Percentiles rank a stretch among this genome's conserved stretches.
These are phyloP conservation scores for Yarrowia sp. DNA, from an alignment of 805 yeast species.

Conservation along the genomic window DNA sequence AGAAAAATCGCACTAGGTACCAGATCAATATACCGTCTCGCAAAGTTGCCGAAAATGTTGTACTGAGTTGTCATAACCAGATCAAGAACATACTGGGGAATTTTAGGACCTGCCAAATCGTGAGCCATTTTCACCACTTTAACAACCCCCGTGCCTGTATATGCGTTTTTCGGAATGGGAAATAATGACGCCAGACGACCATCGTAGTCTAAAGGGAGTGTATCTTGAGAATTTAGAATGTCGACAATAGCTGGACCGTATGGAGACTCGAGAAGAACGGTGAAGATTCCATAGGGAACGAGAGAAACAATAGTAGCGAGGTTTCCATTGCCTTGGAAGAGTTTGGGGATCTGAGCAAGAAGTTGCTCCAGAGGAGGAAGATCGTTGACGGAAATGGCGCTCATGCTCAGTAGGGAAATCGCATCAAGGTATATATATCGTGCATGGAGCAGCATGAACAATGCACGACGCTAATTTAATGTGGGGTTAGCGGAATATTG, in stretches of 20 bases:
- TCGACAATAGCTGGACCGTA: neutral
- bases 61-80: constrained; percentile 34
- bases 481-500: too few species aligned
- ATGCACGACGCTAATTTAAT: too few species aligned
- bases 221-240: neutral
- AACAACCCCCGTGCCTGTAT: neutral
- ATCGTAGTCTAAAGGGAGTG: neutral
- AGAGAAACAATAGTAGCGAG: neutral
- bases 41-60: constrained; percentile 61
- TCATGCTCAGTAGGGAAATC: too few species aligned
- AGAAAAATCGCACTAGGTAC: constrained; percentile 61
- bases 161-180: neutral
- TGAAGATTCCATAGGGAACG: neutral
- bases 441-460: too few species aligned
- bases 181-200: neutral
- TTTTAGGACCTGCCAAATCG: neutral
- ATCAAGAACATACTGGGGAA: neutral
- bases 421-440: too few species aligned
- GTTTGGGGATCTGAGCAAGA: neutral
- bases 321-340: constrained; percentile 10
- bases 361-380: neutral
- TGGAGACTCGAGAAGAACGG: neutral
- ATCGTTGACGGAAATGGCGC: neutral
- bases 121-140: neutral
- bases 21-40: constrained; percentile 46